Evolutionary conservation across 1,284 basidiomycete species (phyloP), one percentile per base, ranked within the genome.

Genomic region (Ustilago xerochloae): DNA sequence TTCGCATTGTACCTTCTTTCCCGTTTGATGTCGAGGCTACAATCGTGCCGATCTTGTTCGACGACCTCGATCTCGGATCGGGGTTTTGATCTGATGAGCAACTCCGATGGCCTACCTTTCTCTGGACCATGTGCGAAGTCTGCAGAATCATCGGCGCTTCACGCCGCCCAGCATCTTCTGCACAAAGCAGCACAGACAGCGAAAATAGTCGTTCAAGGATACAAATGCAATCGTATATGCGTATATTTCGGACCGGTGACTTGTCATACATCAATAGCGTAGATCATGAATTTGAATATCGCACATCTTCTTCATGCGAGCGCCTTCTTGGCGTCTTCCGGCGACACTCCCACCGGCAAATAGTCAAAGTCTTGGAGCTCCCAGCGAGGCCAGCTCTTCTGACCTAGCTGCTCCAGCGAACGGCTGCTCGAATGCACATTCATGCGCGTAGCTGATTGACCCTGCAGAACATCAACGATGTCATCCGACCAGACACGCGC

Each of bases 401-500:
- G 29, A 7, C n/a, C 22, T 13, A 78, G 56, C 54, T 72, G 65
- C 33, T 64, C 62, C 52, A 55, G 18, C 3, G 73, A 73, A 9
- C 36, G 45, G 15, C 24, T 29, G 50, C 50, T 55, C 51, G 68
- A 66, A n/a, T 53, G 33, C 2, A 69, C 51, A 26, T 78, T 78
- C 73, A 78, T 76, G 29, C 62, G 39, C 22, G 41, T 46, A 22
- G 47, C 49, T 18, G 43, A 28, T 6, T 50, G 30, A 36, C 52
- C 63, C 41, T 63, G 62, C 20, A 70, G 46, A 32, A 60, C 61
- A 9, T 50, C 62, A 30, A 51, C 60, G 32, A 71, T 45, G 26
- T 66, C 64, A 35, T 73, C 67, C 36, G 70, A 76, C 59, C 72
- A 73, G 15, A 64, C 64, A 22, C 81, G 75, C 8, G 75, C 60